Base-by-base conservation (phyloP, 371 early-diverging fungal genomes). In the Zychaea mexicana region DNA sequence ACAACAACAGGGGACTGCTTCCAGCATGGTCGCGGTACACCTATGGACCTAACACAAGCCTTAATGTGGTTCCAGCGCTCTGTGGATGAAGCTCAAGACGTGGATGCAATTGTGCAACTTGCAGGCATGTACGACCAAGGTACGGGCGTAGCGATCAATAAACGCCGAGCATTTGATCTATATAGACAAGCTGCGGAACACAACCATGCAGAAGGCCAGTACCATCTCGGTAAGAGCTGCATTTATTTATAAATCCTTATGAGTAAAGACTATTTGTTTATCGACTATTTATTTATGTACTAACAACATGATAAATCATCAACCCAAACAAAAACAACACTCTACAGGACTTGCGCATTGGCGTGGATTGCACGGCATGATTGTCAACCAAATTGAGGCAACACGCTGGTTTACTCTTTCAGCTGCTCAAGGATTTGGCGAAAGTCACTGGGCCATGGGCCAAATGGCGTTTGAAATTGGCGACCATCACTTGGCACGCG, bases 171-270 rank as follows among this genome's bases (percentile, higher is more conserved):
- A 9, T 39, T 69, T 30, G 58, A 67, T 15, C 61, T 65, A 28
- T 72, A 64, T 36, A 62, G 66, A 53, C 32, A 57, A 21, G 58
- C 57, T 52, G 75, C 68, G 12, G 73, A 73, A 32, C 66, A 46
- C 53, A 76, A 74, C 9, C 67, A 77, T 52, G 58, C 77, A 0
- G 78, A 80, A 65, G 81, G 72, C 2, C 77, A 80, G 28, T 76
- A 73, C 39, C 67, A 72, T 24, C 69, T 80, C 60, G 67, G 71
- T 69, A 62, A 68, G 61, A 15, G 3, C 9, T 7, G 24, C 6
- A 24, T 24, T 3, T 6, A 24, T 47, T 26, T 6, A 9, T 49
- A n/a, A n/a, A 9, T 46, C 21, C 31, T 33, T 54, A 30, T 30
- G 15, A 13, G 4, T 31, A 12, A 17, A 2, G 12, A 15, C 17